Conservation (phyloP, 1,284 basidiomycete genomes). For the Pulveroboletus sp. region DNA sequence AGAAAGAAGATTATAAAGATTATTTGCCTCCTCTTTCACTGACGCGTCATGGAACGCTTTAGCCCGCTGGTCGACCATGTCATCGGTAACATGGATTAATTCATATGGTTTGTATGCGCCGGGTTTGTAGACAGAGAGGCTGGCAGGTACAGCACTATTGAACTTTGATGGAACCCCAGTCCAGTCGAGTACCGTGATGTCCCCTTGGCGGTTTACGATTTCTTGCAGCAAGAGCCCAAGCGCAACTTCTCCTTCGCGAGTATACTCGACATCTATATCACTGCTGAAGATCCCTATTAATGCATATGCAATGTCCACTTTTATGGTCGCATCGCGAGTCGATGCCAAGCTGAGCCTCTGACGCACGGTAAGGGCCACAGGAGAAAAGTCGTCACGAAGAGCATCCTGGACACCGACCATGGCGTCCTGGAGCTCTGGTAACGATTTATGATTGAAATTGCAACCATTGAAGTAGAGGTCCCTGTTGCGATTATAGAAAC, state of each 20-base stretch:
- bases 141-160: constrained; percentile 3
- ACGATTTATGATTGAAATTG: constrained; percentile 11
- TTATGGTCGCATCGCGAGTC: constrained; percentile 1
- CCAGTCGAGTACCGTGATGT: constrained; percentile 14
- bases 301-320: constrained; percentile 6
- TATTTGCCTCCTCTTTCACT: not conserved
- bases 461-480: not conserved
- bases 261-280: not conserved
- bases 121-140: constrained; percentile 6
- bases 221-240: constrained; percentile 14
- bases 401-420: not conserved
- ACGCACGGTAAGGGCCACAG: constrained; percentile 1
- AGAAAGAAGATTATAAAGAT: not conserved
- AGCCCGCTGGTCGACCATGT: not conserved
- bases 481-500: constrained; percentile 12
- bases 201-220: constrained; percentile 6
- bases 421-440: constrained; percentile 4
- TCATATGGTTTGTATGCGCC: no score
- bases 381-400: constrained; percentile 9
- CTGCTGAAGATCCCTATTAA: constrained; percentile 12
- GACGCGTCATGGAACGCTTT: not conserved
- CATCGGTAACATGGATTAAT: no score
- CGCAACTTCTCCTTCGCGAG: constrained; percentile 5
- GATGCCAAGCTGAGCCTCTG: constrained; percentile 10
- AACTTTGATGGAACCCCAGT: constrained; percentile 11